Conservation (phyloP, 768 basidiomycete genomes). For the Pulveroboletus frians region DNA sequence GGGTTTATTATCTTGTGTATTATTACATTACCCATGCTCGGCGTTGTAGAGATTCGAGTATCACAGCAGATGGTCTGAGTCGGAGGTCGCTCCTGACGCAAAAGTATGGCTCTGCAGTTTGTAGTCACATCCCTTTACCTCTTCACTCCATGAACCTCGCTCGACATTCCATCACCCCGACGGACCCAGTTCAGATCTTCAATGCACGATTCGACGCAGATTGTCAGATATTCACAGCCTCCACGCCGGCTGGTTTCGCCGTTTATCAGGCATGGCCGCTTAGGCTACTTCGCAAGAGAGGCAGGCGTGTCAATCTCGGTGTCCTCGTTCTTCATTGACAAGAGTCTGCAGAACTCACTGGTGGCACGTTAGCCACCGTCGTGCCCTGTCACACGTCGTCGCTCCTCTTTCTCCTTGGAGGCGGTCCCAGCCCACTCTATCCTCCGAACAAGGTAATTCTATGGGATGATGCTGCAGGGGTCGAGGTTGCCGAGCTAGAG, state of each 20-base stretch:
- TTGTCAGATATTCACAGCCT: constrained; percentile 71
- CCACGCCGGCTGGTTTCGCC: constrained; percentile 78
- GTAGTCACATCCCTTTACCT: constrained; percentile 8
- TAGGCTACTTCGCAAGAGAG: constrained; percentile 74
- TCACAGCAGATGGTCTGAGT: constrained; percentile 1
- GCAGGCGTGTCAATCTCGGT: constrained; percentile 35
- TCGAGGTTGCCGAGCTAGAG: constrained; percentile 83
- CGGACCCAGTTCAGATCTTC: constrained; percentile 67
- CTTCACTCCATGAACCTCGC: constrained; percentile 73
- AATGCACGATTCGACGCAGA: constrained; percentile 80
- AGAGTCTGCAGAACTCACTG: constrained; percentile 55
- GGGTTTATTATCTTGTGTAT: constrained; percentile 22
- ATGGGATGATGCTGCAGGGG: constrained; percentile 77
- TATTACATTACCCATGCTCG: constrained; percentile 10
- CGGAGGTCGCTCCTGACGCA: constrained; percentile 9
- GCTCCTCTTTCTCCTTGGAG: constrained; percentile 80
- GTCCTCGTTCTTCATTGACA: constrained; percentile 15
- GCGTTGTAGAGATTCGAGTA: constrained; percentile 6
- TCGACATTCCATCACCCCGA: constrained; percentile 76
- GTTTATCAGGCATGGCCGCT: constrained; percentile 76
- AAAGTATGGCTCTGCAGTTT: constrained; percentile 18
- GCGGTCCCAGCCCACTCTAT: constrained; percentile 82
- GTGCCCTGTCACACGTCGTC: constrained; percentile 80
- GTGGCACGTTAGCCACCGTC: constrained; percentile 72
- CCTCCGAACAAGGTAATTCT: constrained; percentile 89